These are phyloP conservation scores for Zygoascus meyerae DNA, from an alignment of 1,139 yeast species.

Conservation along the genomic window DNA sequence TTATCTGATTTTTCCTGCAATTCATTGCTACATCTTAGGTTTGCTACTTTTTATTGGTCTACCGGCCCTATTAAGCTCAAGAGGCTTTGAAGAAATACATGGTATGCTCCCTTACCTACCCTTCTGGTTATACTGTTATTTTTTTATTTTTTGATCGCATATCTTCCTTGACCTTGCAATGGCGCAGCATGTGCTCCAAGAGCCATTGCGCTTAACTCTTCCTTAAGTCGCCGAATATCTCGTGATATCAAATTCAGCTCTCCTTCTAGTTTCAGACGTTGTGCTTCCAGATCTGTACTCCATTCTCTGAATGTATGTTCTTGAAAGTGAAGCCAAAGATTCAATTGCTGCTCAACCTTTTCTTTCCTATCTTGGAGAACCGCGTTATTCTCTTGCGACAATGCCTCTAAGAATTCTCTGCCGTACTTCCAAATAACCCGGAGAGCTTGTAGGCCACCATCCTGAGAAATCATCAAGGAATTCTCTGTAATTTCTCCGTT, in stretches of 20 bases:
- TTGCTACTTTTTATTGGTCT: no score
- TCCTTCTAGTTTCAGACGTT: conserved; percentile 51
- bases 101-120: neutral
- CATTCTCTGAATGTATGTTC: conserved; percentile 61
- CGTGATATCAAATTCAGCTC: conserved; percentile 47
- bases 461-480: conserved; percentile 17
- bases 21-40: no score
- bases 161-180: conserved; percentile 5
- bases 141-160: conserved; percentile 6
- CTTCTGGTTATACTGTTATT: conserved; percentile 7
- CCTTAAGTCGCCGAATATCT: conserved; percentile 22
- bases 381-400: conserved; percentile 41
- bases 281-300: conserved; percentile 51
- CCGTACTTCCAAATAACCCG: conserved; percentile 39
- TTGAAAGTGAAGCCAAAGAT: conserved; percentile 46
- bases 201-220: conserved; percentile 6
- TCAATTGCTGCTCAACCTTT: conserved; percentile 43
- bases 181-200: neutral
- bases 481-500: neutral
- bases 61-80: no score
- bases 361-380: conserved; percentile 44
- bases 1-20: no score
- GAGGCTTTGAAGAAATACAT: neutral
- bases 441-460: conserved; percentile 33
- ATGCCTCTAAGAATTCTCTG: conserved; percentile 36